Base-by-base conservation (phyloP, 306 rosid genomes). In the Begonia masoniana region DNA sequence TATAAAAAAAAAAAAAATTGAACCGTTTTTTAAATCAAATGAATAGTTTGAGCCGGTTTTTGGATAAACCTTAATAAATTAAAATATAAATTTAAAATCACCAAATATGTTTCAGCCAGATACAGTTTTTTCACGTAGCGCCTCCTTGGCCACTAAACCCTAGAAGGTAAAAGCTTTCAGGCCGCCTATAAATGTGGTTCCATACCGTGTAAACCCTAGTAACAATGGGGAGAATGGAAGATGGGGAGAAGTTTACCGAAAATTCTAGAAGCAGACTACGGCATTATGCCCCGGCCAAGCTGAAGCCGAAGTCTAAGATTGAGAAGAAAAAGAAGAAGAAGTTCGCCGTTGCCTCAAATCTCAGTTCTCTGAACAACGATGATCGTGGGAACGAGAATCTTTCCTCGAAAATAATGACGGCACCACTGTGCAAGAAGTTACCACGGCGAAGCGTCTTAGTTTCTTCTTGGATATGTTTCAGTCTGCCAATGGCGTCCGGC, bases 401-500 rank as follows among this genome's bases (percentile, higher is more conserved):
- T 31, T 13, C 14, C 39, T 31, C 39, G 39, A 31, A 31, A 35
- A 10, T 52, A 36, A 15, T 41, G 51, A 14, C 4, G 23, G 35
- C 43, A 55, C 0, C 41, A 31, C 53, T 50, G 42, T 14, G 7
- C 51, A 8, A 10, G 63, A 35, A 15, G 57, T 58, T 1, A 50
- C 78, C 11, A 54, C 76, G 3, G 55, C 78, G 3, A 73, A 69
- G 45, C 82, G 72, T 21, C 54, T 85, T 51, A 51, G 65, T 54
- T 75, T 76, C 66, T 79, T 88, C 15, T 59, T 84, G 10, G 72
- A 77, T 5, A 72, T 73, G 15, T 88, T 78, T 54, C 69, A 83
- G 52, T 65, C 94, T 2, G 84, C 75, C 35, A 81, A 67, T 36
- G 84, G 59, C 24, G 14, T 83, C 13, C 66, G 78, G 48, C 70